Conservation (phyloP, 2,329 filamentous ascomycete genomes). For the Dryadomyces quercivorus region DNA sequence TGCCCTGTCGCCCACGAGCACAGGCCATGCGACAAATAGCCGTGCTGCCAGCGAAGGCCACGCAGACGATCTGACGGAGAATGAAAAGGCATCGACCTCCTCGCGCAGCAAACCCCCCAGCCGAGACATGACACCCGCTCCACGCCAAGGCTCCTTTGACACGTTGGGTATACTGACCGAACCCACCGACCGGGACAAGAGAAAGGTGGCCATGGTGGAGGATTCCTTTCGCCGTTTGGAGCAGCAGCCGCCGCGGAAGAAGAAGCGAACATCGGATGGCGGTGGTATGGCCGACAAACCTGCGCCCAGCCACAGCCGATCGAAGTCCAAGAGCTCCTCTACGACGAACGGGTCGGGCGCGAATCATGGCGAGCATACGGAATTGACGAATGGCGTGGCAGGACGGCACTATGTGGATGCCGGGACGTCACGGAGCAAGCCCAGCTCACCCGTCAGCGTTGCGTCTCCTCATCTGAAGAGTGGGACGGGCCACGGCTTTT, state of each 20-base stretch:
- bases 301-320: slow-evolving; percentile 12
- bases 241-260: slow-evolving; percentile 44
- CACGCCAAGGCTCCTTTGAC: slow-evolving; percentile 46
- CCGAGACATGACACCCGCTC: slow-evolving; percentile 49
- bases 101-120: slow-evolving; percentile 54
- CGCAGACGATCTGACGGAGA: slow-evolving; percentile 39
- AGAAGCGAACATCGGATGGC: slow-evolving; percentile 50
- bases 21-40: slow-evolving; percentile 49
- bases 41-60: slow-evolving; percentile 52
- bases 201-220: slow-evolving; percentile 54
- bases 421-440: slow-evolving; percentile 40
- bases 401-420: slow-evolving; percentile 38
- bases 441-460: slow-evolving; percentile 34
- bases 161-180: slow-evolving; percentile 49
- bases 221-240: slow-evolving; percentile 52
- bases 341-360: background rate
- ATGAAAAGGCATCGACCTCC: slow-evolving; percentile 38
- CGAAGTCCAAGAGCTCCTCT: slow-evolving; percentile 16
- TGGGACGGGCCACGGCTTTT: background rate
- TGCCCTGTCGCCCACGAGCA: slow-evolving; percentile 49
- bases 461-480: slow-evolving; percentile 24
- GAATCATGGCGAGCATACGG: slow-evolving; percentile 9
- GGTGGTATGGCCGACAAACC: slow-evolving; percentile 14
- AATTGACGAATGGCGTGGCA: slow-evolving; percentile 20
- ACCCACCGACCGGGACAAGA: slow-evolving; percentile 53